phyloP scores from a whole-genome alignment of 2,329 filamentous ascomycete species.

The Elsinoe australis region DNA sequence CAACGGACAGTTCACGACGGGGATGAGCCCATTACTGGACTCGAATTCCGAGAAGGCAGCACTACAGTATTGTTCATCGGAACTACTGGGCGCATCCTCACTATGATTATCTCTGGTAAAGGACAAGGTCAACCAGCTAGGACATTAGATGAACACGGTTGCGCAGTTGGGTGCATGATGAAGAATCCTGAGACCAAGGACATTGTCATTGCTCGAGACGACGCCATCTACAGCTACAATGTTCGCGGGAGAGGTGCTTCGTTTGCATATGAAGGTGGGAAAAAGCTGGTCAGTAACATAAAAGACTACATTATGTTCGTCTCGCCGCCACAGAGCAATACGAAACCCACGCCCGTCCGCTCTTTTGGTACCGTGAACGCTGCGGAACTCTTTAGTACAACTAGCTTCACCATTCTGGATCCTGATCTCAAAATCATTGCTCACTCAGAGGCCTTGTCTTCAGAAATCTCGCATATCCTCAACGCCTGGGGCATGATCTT shows the following conservation, averaged over 20 bases:
- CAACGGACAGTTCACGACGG: slow-evolving; percentile 95
- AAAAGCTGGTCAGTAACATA: slow-evolving; percentile 71
- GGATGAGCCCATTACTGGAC: slow-evolving; percentile 88
- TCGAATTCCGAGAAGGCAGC: slow-evolving; percentile 62
- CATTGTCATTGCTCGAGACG: slow-evolving; percentile 84
- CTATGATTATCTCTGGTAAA: slow-evolving; percentile 75
- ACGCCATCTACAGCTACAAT: slow-evolving; percentile 92
- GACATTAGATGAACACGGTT: slow-evolving; percentile 81
- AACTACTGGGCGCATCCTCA: slow-evolving; percentile 80
- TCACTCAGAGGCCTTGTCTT: slow-evolving; percentile 76
- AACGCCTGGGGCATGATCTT: slow-evolving; percentile 88
- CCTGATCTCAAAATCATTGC: slow-evolving; percentile 84
- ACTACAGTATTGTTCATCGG: slow-evolving; percentile 81
- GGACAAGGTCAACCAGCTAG: slow-evolving; percentile 85
- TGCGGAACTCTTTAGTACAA: slow-evolving; percentile 76
- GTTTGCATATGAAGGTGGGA: slow-evolving; percentile 84
- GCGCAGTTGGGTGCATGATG: slow-evolving; percentile 91
- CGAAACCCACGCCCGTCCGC: slow-evolving; percentile 53
- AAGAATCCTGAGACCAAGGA: slow-evolving; percentile 72
- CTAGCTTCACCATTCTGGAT: slow-evolving; percentile 85
- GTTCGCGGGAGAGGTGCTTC: slow-evolving; percentile 77
- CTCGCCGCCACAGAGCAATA: slow-evolving; percentile 61
- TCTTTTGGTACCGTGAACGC: slow-evolving; percentile 65
- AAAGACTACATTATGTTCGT: slow-evolving; percentile 82
- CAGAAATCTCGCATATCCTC: slow-evolving; percentile 71